These are phyloP conservation scores for Scleromitrula shiraiana DNA, from an alignment of 2,329 filamentous ascomycete species.

Conservation along the genomic window DNA sequence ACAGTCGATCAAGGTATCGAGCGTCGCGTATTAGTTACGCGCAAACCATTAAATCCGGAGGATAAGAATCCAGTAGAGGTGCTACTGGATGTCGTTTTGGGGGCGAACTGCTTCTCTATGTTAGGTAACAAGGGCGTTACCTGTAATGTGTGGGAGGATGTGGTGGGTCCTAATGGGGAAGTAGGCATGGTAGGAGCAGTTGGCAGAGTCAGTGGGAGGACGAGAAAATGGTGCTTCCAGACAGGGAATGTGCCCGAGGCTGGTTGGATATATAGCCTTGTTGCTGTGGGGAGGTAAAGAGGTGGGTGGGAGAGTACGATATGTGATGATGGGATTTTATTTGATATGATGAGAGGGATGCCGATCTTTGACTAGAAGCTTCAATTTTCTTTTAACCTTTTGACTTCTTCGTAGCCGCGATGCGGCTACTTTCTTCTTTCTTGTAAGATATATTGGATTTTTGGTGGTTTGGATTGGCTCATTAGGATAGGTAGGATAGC, in stretches of 20 bases:
- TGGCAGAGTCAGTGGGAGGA: slow-evolving; percentile 22
- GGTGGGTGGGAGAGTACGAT: neutral
- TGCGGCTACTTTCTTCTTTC: too few species aligned
- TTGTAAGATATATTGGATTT: too few species aligned
- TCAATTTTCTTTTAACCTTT: too few species aligned
- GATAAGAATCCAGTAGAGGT: slow-evolving; percentile 6
- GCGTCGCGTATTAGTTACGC: slow-evolving; percentile 84
- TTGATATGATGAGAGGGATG: too few species aligned
- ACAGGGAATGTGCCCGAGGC: slow-evolving; percentile 19
- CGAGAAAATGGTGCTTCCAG: slow-evolving; percentile 25
- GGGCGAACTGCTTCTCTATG: slow-evolving; percentile 20
- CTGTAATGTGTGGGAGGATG: slow-evolving; percentile 25
- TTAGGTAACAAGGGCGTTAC: slow-evolving; percentile 21
- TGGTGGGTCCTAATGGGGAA: slow-evolving; percentile 22
- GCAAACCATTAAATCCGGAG: slow-evolving; percentile 11
- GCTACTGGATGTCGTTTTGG: slow-evolving; percentile 20
- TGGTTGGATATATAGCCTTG: slow-evolving; percentile 24
- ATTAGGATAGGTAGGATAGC: too few species aligned
- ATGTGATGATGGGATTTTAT: too few species aligned
- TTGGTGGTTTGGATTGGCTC: too few species aligned
- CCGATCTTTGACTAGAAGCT: too few species aligned
- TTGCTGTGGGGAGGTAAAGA: slow-evolving; percentile 7
- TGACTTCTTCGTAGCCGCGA: too few species aligned
- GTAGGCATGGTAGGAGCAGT: slow-evolving; percentile 19
- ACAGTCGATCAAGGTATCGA: slow-evolving; percentile 59